Evolutionary conservation across 164 flowering plant genomes (phyloP), one percentile per base, ranked within the genome.

Genomic region (Santalum album): DNA sequence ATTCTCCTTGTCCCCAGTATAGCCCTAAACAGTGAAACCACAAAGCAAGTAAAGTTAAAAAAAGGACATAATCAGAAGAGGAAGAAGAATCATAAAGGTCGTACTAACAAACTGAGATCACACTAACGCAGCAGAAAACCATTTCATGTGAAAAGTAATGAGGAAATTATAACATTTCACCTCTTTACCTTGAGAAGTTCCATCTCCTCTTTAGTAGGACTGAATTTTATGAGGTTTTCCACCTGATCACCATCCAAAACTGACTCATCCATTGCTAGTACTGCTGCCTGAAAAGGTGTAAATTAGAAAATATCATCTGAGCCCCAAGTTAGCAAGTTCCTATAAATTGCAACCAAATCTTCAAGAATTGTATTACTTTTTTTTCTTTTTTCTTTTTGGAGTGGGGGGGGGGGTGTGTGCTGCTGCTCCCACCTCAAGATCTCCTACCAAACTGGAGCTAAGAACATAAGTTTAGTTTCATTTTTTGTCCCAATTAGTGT

Each of bases 151-250:
- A 32, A 0, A 12, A 6, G 36, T 32, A 32, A 38, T 3, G 12
- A 15, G 42, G 17, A 14, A 38, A 14, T 1, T 15, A 38, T 38
- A 14, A 15, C 18, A 10, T 38, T 24, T 23, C 6, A 45, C 54
- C 45, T 27, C 51, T 57, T 65, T 59, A 89, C 98, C 96, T 84
- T 92, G 9, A 92, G 80, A 68, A 78, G 87, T 63, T 92, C 98
- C 96, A 92, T 92, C 69, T 92, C 98, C 64, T 87, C 98, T 68
- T 92, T 92, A 23, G 96, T 84, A 26, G 98, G 98, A 71, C 98
- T 86, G 59, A 84, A 84, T 53, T 92, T 92, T 49, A 89, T 84
- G 47, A 92, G 94, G 75, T 89, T 92, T 55, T 92, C 96, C 58
- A 92, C 96, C 65, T 86, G 94, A 77, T 92, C 98, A 70, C 72